Conservation (phyloP, 768 basidiomycete species). For the Phylloporus sp. region DNA sequence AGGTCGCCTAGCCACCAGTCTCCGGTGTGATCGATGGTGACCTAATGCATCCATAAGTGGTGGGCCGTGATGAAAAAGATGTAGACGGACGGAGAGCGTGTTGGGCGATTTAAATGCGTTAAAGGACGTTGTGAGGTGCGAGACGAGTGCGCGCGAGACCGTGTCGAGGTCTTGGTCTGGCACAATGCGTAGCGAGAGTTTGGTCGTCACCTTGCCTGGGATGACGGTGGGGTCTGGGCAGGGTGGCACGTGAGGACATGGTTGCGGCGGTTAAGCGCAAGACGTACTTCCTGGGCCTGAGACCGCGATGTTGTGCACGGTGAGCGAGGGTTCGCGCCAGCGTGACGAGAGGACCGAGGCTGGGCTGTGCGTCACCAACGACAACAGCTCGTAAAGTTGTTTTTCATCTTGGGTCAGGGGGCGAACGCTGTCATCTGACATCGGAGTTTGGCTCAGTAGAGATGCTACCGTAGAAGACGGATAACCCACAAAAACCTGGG, state of each 20-base stretch:
- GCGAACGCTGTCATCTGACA: constrained; percentile 72
- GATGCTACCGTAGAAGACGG: neutral
- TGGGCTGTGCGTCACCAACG: constrained; percentile 62
- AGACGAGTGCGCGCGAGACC: constrained; percentile 58
- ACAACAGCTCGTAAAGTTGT: constrained; percentile 62
- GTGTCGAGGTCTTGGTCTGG: constrained; percentile 83
- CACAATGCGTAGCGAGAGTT: constrained; percentile 88
- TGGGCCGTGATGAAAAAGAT: neutral
- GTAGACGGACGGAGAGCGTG: constrained; percentile 51
- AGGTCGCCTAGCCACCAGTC: constrained; percentile 97
- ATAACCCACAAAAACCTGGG: constrained; percentile 75
- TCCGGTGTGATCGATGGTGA: constrained; percentile 76
- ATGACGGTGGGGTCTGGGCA: constrained; percentile 80
- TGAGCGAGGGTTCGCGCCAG: constrained; percentile 90
- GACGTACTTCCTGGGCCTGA: constrained; percentile 75
- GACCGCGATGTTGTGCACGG: constrained; percentile 79
- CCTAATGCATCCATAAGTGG: constrained; percentile 37
- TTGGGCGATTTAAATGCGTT: constrained; percentile 62
- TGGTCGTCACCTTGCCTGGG: constrained; percentile 76
- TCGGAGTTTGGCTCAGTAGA: neutral
- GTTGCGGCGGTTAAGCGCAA: neutral
- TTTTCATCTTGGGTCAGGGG: constrained; percentile 64
- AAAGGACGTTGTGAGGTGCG: constrained; percentile 60
- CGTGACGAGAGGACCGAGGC: constrained; percentile 67
- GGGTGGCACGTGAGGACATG: neutral